Evolutionary conservation across 805 yeast genomes (phyloP), one percentile per base, ranked within the genome.

Genomic region (Zygosaccharomyces pseudorouxii): DNA sequence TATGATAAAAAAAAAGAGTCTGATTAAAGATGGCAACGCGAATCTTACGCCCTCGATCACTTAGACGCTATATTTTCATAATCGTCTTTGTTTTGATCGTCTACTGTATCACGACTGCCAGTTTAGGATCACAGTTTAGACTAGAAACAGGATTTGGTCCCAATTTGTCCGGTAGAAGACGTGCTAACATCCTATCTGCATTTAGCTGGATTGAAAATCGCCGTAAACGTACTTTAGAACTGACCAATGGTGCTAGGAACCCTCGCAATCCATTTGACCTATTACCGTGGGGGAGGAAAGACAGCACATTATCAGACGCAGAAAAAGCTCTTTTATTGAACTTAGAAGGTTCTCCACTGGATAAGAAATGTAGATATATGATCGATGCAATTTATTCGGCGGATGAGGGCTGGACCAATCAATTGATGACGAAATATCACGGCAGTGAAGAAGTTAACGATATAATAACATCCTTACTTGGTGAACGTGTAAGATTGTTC

Each of bases 401-500:
- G 12, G 49, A 54, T 42, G 46, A 56, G 8, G 43, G 30, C 4
- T 63, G 68, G 68, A 49, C 53, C 11, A 63, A 63, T 38, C 46
- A 44, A 18, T 36, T 49, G 8, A 48, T 51, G 1, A 44, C 52
- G 5, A 46, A 47, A n/a, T 57, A 52, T 39, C 50, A 54, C 43
- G 50, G 45, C 6, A 41, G 43, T 23, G 60, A 59, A 18, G 50
- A 49, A n/a, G 16, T 51, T 11, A 65, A 63, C 37, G 50, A 62
- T 40, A 23, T 51, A 19, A 38, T 58, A 12, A 37, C 55, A 4
- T 55, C 59, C 11, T 29, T 57, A 25, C 37, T 57, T 29, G 57
- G 56, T 20, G 70, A 65, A 40, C 52, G 64, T 36, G 45, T 62
- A 49, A 53, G 70, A 46, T 48, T 59, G 23, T 65, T 54, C 45